Evolutionary conservation across 2,329 filamentous ascomycete genomes (phyloP).

Genomic region (Pestalotiopsis fici): DNA sequence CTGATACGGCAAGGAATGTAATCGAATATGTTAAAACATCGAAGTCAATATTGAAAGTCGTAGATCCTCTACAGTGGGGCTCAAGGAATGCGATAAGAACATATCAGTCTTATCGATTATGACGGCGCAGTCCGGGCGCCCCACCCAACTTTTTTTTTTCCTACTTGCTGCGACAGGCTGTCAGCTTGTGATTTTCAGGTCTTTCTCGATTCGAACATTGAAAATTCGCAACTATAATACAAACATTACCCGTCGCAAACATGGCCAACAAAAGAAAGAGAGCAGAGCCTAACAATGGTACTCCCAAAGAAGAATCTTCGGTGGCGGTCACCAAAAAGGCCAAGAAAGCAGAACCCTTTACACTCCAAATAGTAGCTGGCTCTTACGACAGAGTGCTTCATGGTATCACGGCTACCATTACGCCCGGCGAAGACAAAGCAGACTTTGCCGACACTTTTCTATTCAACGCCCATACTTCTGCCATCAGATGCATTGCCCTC

Average conservation of each 20-base stretch:
- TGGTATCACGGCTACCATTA: conserved; percentile 78
- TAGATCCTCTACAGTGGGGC: background rate
- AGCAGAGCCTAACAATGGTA: conserved; percentile 30
- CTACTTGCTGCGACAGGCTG: background rate
- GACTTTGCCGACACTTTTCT: conserved; percentile 91
- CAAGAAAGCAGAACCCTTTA: conserved; percentile 40
- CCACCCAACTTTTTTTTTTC: conserved; percentile 5
- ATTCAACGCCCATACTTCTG: conserved; percentile 89
- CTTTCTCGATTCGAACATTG: background rate
- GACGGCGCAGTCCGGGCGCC: background rate
- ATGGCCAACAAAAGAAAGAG: conserved; percentile 46
- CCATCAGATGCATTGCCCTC: conserved; percentile 85
- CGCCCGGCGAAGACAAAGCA: conserved; percentile 41
- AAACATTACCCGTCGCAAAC: background rate
- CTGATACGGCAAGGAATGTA: background rate
- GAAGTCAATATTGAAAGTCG: background rate
- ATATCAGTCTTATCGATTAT: background rate
- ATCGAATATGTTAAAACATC: background rate
- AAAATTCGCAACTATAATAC: background rate
- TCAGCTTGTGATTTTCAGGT: background rate
- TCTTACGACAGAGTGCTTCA: conserved; percentile 95
- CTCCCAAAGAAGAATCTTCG: conserved; percentile 20
- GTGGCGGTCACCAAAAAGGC: conserved; percentile 19
- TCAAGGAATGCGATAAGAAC: background rate
- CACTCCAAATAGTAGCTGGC: conserved; percentile 88